A percentile compares a stretch with the other conserved stretches of the same genome.
These are phyloP conservation scores for Silene vulgaris DNA, from an alignment of 179 eudicot species.

Conservation along the genomic window DNA sequence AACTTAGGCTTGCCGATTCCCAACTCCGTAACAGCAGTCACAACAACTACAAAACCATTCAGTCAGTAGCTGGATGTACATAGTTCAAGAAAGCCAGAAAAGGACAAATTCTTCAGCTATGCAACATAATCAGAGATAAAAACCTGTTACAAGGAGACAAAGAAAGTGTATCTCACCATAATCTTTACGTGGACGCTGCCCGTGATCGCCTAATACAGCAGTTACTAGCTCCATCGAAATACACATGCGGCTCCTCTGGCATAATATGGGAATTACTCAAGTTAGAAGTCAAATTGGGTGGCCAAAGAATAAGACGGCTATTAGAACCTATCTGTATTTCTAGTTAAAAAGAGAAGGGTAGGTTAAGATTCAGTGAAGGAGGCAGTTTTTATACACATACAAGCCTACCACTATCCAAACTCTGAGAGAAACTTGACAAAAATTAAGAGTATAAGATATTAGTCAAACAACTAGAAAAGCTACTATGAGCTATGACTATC, in stretches of 20 bases:
- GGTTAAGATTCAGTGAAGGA: background rate
- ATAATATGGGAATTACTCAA: background rate
- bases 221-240: conserved; percentile 96
- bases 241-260: conserved; percentile 72
- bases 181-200: conserved; percentile 90
- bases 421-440: background rate
- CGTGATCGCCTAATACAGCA: conserved; percentile 96
- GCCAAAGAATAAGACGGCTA: background rate
- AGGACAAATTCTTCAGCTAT: background rate
- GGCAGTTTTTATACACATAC: background rate
- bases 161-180: conserved; percentile 50
- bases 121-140: background rate
- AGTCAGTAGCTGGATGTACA: conserved; percentile 7
- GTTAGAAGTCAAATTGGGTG: background rate
- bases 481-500: background rate
- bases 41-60: conserved; percentile 58
- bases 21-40: conserved; percentile 88
- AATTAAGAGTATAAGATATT: too few species aligned
- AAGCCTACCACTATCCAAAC: background rate
- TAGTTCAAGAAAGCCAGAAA: conserved; percentile 9
- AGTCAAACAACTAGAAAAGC: too few species aligned
- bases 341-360: background rate
- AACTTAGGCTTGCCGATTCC: conserved; percentile 81
- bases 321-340: background rate
- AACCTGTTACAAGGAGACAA: background rate